Conservation (phyloP, 371 early-diverging fungal genomes). For the Syncephalastrum sp. region DNA sequence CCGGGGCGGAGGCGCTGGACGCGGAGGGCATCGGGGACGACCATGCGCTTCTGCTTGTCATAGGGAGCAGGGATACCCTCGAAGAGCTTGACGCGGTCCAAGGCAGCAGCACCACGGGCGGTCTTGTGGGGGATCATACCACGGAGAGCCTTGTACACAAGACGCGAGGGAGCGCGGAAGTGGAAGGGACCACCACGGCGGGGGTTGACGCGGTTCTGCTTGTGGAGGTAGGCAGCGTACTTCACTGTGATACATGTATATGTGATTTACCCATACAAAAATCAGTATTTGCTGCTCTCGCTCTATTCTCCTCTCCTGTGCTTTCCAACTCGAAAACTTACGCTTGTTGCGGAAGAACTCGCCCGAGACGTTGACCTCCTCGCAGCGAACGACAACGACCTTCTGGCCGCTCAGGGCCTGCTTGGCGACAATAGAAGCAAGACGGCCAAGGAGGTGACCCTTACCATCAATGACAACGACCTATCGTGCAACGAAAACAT, state of each 20-base stretch:
- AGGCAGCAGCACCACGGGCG: constrained; percentile 94
- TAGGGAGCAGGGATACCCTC: constrained; percentile 99
- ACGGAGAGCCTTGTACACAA: constrained; percentile 96
- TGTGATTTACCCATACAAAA: neutral
- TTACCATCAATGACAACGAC: constrained; percentile 99
- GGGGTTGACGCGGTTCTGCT: constrained; percentile 99
- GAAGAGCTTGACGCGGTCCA: constrained; percentile 96
- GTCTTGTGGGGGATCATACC: constrained; percentile 99
- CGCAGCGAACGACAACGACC: constrained; percentile 97
- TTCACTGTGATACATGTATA: constrained; percentile 57
- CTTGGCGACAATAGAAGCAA: constrained; percentile 98
- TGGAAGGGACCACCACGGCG: constrained; percentile 95
- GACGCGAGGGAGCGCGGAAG: constrained; percentile 97
- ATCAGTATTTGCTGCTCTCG: constrained; percentile 2
- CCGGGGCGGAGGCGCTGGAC: constrained; percentile 94
- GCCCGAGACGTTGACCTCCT: constrained; percentile 96
- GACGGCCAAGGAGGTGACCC: constrained; percentile 98
- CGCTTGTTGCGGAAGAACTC: constrained; percentile 98
- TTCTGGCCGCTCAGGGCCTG: constrained; percentile 96
- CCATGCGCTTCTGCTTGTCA: constrained; percentile 93
- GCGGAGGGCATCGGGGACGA: constrained; percentile 95
- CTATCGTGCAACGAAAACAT: constrained; percentile 43
- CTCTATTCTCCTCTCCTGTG: neutral
- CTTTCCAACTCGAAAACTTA: constrained; percentile 45
- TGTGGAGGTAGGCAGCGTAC: constrained; percentile 96